Percentiles rank a stretch among this genome's conserved stretches.
These are phyloP conservation scores for Rhizophagus clarus DNA, from an alignment of 192 early-diverging fungal species.

Conservation along the genomic window DNA sequence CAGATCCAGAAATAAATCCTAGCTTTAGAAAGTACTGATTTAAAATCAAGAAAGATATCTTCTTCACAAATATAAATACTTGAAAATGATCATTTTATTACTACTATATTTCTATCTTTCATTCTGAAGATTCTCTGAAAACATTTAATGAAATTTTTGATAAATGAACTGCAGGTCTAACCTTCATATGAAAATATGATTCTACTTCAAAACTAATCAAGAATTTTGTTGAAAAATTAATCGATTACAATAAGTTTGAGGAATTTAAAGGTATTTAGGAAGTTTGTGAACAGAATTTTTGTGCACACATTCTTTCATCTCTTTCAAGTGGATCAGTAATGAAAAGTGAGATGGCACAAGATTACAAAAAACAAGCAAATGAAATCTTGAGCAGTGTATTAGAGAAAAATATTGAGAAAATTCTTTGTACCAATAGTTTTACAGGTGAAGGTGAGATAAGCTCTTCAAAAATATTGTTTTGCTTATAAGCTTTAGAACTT, in stretches of 20 bases:
- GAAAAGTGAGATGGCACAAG: slow-evolving; percentile 19
- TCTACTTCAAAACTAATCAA: background rate
- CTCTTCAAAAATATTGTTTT: too few relatives aligned
- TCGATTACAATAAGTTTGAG: background rate
- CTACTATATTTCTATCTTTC: slow-evolving; percentile 9
- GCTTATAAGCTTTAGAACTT: too few relatives aligned
- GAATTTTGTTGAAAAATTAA: background rate
- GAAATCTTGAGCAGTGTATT: background rate
- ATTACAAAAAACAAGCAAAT: slow-evolving; percentile 20
- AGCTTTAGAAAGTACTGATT: background rate
- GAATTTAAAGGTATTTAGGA: background rate
- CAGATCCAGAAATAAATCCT: background rate
- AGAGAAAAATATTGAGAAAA: too few relatives aligned
- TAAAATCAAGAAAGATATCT: background rate
- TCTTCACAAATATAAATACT: background rate
- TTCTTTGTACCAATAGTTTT: too few relatives aligned
- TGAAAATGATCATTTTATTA: background rate
- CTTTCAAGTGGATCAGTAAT: slow-evolving; percentile 9
- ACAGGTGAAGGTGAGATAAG: too few relatives aligned
- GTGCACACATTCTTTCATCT: slow-evolving; percentile 1
- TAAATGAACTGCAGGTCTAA: background rate
- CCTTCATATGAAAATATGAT: background rate
- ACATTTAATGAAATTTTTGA: slow-evolving; percentile 15
- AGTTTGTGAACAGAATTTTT: slow-evolving; percentile 7
- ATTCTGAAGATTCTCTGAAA: background rate